These are phyloP conservation scores for Aciculosporium take DNA, from an alignment of 2,329 filamentous ascomycete genomes.

Conservation along the genomic window DNA sequence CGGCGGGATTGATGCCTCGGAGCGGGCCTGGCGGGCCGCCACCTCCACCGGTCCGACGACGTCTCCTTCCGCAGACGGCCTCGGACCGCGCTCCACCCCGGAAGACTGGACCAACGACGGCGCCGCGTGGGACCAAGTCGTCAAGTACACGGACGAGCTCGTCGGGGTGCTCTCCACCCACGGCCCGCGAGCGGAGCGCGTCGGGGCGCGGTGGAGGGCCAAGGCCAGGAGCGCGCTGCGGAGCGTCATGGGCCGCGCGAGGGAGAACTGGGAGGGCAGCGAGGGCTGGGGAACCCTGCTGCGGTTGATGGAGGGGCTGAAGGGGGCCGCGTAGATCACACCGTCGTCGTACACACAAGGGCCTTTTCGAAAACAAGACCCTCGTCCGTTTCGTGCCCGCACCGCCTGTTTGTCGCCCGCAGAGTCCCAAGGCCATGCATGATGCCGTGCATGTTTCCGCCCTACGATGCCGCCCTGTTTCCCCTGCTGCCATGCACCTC, in stretches of 20 bases:
- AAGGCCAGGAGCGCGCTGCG: conserved; percentile 77
- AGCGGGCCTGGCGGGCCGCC: conserved; percentile 77
- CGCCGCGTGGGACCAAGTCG: conserved; percentile 56
- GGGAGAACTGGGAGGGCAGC: conserved; percentile 68
- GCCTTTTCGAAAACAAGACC: too few species aligned
- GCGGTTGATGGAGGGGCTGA: conserved; percentile 41
- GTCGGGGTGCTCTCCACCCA: conserved; percentile 75
- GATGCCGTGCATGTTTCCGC: too few species aligned
- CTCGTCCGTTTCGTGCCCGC: too few species aligned
- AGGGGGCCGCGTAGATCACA: conserved; percentile 14
- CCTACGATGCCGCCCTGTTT: too few species aligned
- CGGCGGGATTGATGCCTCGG: conserved; percentile 66
- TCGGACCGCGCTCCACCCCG: background rate
- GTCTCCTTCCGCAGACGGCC: conserved; percentile 22
- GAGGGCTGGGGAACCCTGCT: conserved; percentile 51
- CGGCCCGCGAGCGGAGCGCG: conserved; percentile 47
- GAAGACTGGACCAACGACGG: conserved; percentile 36
- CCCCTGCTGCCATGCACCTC: too few species aligned
- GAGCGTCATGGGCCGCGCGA: conserved; percentile 70
- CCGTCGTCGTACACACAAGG: too few species aligned
- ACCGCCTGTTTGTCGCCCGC: too few species aligned
- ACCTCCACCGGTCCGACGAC: conserved; percentile 34
- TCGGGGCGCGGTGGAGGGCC: conserved; percentile 73
- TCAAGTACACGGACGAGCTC: conserved; percentile 65
- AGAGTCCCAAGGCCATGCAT: too few species aligned